phyloP scores from a whole-genome alignment of 768 basidiomycete genomes.

The Hortiboletus campestris region DNA sequence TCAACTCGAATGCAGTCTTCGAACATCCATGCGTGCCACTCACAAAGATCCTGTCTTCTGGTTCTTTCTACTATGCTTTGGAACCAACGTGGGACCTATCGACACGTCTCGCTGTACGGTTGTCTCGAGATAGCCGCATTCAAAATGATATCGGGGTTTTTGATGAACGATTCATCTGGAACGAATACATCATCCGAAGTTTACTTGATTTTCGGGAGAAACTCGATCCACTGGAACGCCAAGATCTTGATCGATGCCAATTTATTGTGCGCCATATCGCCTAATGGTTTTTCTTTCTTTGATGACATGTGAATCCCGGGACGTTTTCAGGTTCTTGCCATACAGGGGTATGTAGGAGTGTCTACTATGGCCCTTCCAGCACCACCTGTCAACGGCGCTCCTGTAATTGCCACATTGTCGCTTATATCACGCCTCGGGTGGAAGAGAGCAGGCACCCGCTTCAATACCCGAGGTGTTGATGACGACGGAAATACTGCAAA shows the following conservation, averaged over 20 bases:
- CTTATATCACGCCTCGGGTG: constrained; percentile 88
- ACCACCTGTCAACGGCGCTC: constrained; percentile 71
- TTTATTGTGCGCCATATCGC: constrained; percentile 64
- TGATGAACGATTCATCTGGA: constrained; percentile 93
- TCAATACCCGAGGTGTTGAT: constrained; percentile 95
- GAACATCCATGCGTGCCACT: constrained; percentile 92
- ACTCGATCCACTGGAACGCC: constrained; percentile 64
- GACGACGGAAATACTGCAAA: constrained; percentile 95
- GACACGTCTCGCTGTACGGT: constrained; percentile 69
- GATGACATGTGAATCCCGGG: constrained; percentile 1
- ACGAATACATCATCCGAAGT: constrained; percentile 84
- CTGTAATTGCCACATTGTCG: constrained; percentile 69
- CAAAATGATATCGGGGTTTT: constrained; percentile 56
- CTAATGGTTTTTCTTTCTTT: background rate
- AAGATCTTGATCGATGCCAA: constrained; percentile 77
- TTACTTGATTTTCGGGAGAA: constrained; percentile 85
- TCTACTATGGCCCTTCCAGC: constrained; percentile 74
- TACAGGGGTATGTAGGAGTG: constrained; percentile 92
- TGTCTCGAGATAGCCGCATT: constrained; percentile 48
- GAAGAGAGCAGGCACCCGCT: constrained; percentile 95
- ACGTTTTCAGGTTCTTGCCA: constrained; percentile 67
- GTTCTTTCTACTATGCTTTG: constrained; percentile 89
- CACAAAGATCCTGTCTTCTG: constrained; percentile 86
- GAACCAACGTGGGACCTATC: constrained; percentile 89
- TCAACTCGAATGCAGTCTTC: constrained; percentile 49